Base-by-base conservation (phyloP, 768 basidiomycete species). In the Chalciporus piperatus region DNA sequence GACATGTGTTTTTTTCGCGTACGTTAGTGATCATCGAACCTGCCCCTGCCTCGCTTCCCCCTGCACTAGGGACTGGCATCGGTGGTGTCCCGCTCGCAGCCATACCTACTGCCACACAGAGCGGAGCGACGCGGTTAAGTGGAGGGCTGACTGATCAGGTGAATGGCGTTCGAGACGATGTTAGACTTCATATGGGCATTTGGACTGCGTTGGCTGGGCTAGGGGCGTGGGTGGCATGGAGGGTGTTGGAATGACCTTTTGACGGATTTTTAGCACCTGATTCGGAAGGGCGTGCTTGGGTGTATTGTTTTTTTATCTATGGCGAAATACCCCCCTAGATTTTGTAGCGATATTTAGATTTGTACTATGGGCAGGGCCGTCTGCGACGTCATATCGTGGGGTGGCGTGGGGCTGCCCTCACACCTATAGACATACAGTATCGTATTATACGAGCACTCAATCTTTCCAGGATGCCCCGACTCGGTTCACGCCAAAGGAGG, bases 21-120 rank as follows among this genome's bases (percentile, higher is more conserved):
- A 50, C 42, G 45, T 41, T 57, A 76, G 80, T 70, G 43, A 68
- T 71, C 0, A 71, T 69, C 13, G 67, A 78, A 32, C 51, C 67
- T 3, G 76, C 80, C 3, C 78, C 77, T 5, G 68, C 72, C 7
- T 64, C 62, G 10, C 54, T 68, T 28, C 57, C 54, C 20, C 57
- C 60, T 47, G 12, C 61, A 0, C 45, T 40, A 10, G 60, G 60
- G 12, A 68, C 68, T 0, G 58, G 64, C 3, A 32, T 66, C n/a
- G 61, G 59, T 5, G 68, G 67, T 20, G 63, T 68, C 22, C 66
- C 68, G 1, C 63, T 70, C 6, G 67, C 68, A n/a, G 32, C 47
- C 22, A 40, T 25, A n/a, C 54, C 65, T 8, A 40, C 55, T 0
- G 45, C 13, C 12, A 64, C 63, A 14, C 39, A 50, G 48, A 55